Evolutionary conservation across 2,329 filamentous ascomycete species (phyloP).

Genomic region (Xylariaceae sp.): DNA sequence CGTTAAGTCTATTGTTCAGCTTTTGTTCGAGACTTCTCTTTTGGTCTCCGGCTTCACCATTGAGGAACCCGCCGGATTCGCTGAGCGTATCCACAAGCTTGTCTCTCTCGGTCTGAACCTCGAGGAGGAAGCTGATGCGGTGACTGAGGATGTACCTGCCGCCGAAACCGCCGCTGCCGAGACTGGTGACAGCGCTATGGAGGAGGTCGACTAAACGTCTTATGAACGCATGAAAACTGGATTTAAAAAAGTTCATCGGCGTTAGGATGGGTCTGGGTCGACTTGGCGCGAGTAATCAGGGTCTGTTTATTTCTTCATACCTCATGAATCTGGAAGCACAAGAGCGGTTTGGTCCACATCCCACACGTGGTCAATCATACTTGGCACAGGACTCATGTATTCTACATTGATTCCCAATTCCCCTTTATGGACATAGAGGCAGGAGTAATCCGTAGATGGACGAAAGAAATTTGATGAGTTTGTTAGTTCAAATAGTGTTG

Average conservation of each 20-base stretch:
- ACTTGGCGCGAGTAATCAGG: slow-evolving; percentile 28
- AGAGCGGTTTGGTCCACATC: slow-evolving; percentile 14
- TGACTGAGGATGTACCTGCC: slow-evolving; percentile 57
- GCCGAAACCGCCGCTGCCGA: slow-evolving; percentile 59
- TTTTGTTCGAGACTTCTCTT: slow-evolving; percentile 97
- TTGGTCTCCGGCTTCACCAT: slow-evolving; percentile 99
- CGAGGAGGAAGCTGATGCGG: slow-evolving; percentile 84
- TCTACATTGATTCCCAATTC: slow-evolving; percentile 33
- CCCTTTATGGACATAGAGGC: slow-evolving; percentile 32
- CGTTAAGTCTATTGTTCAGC: slow-evolving; percentile 97
- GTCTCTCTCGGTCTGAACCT: slow-evolving; percentile 97
- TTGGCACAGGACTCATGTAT: slow-evolving; percentile 30
- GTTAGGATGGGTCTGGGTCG: slow-evolving; percentile 40
- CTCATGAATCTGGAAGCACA: slow-evolving; percentile 23
- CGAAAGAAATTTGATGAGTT: slow-evolving; percentile 18
- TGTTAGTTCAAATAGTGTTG: background rate
- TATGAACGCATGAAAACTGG: slow-evolving; percentile 30
- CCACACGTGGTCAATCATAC: slow-evolving; percentile 18
- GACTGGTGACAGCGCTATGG: slow-evolving; percentile 91
- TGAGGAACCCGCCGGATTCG: slow-evolving; percentile 95
- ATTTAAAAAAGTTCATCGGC: slow-evolving; percentile 40
- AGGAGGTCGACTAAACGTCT: slow-evolving; percentile 89
- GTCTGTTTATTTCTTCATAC: slow-evolving; percentile 32
- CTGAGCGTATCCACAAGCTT: slow-evolving; percentile 99
- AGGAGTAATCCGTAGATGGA: slow-evolving; percentile 33